Conservation (phyloP, 805 yeast genomes). For the Metschnikowia peoriensis region DNA sequence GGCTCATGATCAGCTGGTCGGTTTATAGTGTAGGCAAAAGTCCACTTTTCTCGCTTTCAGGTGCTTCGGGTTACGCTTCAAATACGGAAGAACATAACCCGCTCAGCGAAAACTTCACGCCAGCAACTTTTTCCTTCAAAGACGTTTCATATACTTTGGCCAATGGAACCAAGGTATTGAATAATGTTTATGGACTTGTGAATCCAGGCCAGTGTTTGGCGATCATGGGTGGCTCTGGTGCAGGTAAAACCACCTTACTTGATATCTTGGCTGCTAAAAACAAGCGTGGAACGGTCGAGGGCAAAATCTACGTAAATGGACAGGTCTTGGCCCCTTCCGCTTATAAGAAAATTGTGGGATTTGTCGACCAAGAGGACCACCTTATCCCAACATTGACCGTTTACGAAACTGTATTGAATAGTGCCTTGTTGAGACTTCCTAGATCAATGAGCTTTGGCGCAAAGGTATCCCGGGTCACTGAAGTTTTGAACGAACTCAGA, state of each 20-base stretch:
- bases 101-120: constrained; percentile 54
- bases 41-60: constrained; percentile 50
- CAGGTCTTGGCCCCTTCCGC: constrained; percentile 41
- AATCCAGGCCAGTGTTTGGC: constrained; percentile 90
- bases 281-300: constrained; percentile 69
- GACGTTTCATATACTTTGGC: constrained; percentile 58
- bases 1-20: constrained; percentile 41
- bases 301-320: constrained; percentile 79
- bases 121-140: constrained; percentile 75
- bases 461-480: constrained; percentile 76
- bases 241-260: constrained; percentile 91
- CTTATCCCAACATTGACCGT: constrained; percentile 91
- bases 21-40: constrained; percentile 54
- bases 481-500: constrained; percentile 81
- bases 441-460: constrained; percentile 68
- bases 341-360: constrained; percentile 74
- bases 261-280: constrained; percentile 89
- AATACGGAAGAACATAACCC: constrained; percentile 33
- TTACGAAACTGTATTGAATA: constrained; percentile 89
- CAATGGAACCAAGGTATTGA: constrained; percentile 52
- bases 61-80: constrained; percentile 24
- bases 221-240: constrained; percentile 98
- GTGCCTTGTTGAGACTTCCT: constrained; percentile 88
- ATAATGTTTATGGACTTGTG: constrained; percentile 68
- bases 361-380: constrained; percentile 94